phyloP scores from a whole-genome alignment of 768 basidiomycete genomes.

The Lactarius hengduanensis region DNA sequence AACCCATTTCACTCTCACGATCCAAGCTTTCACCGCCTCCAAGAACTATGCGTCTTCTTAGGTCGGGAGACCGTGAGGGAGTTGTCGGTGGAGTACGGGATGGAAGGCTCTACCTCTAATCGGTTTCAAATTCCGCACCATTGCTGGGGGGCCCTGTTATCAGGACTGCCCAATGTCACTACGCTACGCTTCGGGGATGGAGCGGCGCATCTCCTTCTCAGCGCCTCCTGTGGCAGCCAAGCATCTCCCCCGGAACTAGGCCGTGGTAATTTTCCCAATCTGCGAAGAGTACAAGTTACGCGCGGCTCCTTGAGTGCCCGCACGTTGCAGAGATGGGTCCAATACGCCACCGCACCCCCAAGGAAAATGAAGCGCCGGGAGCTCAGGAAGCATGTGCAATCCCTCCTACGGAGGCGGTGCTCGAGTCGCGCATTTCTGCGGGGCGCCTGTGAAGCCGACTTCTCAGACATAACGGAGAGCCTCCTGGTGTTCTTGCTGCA shows the following conservation, averaged over 20 bases:
- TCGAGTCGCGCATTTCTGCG: background rate
- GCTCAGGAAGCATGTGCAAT: slow-evolving; percentile 6
- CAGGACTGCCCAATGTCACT: slow-evolving; percentile 4
- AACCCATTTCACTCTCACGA: background rate
- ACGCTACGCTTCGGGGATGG: slow-evolving; percentile 11
- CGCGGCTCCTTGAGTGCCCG: background rate
- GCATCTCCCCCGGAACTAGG: slow-evolving; percentile 1
- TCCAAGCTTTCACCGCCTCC: slow-evolving; percentile 12
- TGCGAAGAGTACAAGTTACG: slow-evolving; percentile 9
- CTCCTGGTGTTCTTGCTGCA: slow-evolving; percentile 13
- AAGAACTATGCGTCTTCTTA: slow-evolving; percentile 10
- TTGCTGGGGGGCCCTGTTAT: slow-evolving; percentile 9
- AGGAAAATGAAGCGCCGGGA: background rate
- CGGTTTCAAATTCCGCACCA: background rate
- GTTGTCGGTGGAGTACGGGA: slow-evolving; percentile 4
- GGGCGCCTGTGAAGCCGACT: background rate
- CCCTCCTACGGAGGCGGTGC: background rate
- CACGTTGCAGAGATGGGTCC: slow-evolving; percentile 10
- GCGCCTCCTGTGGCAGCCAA: slow-evolving; percentile 10
- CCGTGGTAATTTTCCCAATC: slow-evolving; percentile 1
- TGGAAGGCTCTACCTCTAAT: background rate
- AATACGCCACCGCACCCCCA: background rate
- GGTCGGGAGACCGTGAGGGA: slow-evolving; percentile 10
- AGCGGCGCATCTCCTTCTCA: slow-evolving; percentile 11
- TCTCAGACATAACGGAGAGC: slow-evolving; percentile 11